Conservation (phyloP, 352 stramenopile species). For the Phytopythium delawarense region DNA sequence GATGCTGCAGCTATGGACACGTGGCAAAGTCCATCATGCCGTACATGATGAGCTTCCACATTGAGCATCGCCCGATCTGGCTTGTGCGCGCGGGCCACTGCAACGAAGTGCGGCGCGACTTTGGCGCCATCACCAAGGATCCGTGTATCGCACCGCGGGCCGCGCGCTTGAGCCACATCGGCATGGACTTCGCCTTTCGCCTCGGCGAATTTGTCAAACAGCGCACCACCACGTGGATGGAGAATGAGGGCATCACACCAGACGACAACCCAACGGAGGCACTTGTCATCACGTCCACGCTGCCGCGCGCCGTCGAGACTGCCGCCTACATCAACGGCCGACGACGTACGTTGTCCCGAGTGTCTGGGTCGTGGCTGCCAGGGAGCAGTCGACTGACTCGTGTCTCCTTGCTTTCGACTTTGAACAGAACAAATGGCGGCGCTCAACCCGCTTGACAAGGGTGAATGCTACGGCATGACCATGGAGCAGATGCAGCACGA, state of each 20-base stretch:
- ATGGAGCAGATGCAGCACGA: constrained; percentile 82
- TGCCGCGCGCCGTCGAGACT: constrained; percentile 76
- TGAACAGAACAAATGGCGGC: constrained; percentile 70
- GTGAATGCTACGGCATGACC: constrained; percentile 81
- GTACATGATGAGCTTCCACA: constrained; percentile 95
- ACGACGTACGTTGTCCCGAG: constrained; percentile 29
- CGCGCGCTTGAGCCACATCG: constrained; percentile 85
- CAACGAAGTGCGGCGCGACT: constrained; percentile 63
- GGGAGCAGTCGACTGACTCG: background rate
- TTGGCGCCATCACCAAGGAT: constrained; percentile 61
- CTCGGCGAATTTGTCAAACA: constrained; percentile 92
- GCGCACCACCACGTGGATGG: constrained; percentile 47
- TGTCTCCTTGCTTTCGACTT: constrained; percentile 7
- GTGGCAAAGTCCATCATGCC: constrained; percentile 90
- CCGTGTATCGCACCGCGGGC: constrained; percentile 70
- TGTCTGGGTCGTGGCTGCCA: background rate
- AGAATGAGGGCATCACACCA: constrained; percentile 29
- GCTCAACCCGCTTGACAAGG: constrained; percentile 81
- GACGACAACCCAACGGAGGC: constrained; percentile 46
- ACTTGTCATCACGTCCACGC: constrained; percentile 74
- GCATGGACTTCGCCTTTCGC: constrained; percentile 89
- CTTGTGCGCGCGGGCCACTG: constrained; percentile 89
- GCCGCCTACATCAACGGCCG: constrained; percentile 42
- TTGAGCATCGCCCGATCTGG: constrained; percentile 91
- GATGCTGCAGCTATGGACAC: constrained; percentile 54